Evolutionary conservation across 2,329 filamentous ascomycete genomes (phyloP), one percentile per base, ranked within the genome.

Genomic region (Colletotrichum sp.): DNA sequence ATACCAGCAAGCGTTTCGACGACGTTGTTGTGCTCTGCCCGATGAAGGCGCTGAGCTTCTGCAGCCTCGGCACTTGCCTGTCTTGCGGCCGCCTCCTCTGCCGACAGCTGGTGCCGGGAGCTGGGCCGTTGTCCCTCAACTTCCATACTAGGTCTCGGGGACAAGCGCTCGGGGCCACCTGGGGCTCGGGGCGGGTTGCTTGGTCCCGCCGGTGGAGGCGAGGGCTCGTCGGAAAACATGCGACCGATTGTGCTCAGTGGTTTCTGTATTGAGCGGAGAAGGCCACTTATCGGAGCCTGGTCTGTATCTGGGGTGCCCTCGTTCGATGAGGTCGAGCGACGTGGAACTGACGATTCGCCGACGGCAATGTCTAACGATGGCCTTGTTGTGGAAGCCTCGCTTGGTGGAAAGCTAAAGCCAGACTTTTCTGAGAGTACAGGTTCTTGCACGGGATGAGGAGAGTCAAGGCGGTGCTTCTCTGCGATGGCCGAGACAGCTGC

Each of bases 1-100:
- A 99, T 99, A 80, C 95, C 94, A 64, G 95, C 93, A 73, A 99
- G 87, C 44, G 97, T 99, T 86, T 99, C 97, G 4, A 99, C 96
- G 9, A 99, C 93, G 80, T 96, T 96, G 70, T 92, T 89, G 85
- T 99, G 96, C 88, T 99, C 97, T 71, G 94, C 93, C 44, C 93
- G 90, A 79, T 97, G 93, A 76, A 99, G 92, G 18, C 94, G 90
- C 78, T 96, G 92, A 9, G 96, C 96, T 83, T 99, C 95, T 12
- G 96, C 96, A 8, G 92, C 92, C 84, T 99, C 96, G 1, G 95
- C 96, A 79, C 95, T 98, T 2, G 96, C 96, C 85, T 99, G 96
- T 67, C 95, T 90, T 4, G 96, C 96, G 1, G 96, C 96, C 30
- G 95, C 94, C 83, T 98, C 96, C 84, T 98, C 95, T 1, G 95